Evolutionary conservation across 768 basidiomycete genomes (phyloP).

Genomic region (Cyclocybe cylindracea): DNA sequence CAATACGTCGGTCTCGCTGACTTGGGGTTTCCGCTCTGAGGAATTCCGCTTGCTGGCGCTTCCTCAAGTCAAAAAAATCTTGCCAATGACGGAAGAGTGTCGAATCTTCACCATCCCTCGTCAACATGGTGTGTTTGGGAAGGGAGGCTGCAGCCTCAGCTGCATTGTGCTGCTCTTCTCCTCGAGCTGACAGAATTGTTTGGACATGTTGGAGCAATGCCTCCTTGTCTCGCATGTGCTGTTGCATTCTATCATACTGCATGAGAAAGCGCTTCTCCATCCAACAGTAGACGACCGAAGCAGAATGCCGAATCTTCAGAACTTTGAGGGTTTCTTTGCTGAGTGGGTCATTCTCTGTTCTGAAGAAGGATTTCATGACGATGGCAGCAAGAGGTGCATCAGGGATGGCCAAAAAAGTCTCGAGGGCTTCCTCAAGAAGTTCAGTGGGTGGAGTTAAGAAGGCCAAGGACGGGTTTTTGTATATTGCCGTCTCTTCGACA

Average conservation of each 20-base stretch:
- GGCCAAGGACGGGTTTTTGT: background rate
- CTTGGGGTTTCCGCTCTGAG: background rate
- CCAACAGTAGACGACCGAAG: background rate
- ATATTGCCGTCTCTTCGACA: slow-evolving; percentile 1
- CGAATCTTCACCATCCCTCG: background rate
- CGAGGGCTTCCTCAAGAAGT: slow-evolving; percentile 8
- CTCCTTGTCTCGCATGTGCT: background rate
- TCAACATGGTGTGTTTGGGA: slow-evolving; percentile 8
- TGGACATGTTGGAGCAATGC: too few relatives aligned
- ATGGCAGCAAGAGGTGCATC: background rate
- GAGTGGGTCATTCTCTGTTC: background rate
- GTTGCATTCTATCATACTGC: background rate
- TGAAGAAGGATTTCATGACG: slow-evolving; percentile 1
- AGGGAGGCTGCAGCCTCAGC: background rate
- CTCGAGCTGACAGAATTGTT: too few relatives aligned
- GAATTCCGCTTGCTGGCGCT: slow-evolving; percentile 2
- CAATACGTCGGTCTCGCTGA: background rate
- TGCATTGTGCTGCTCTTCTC: background rate
- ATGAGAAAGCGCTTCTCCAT: background rate
- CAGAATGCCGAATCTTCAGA: background rate
- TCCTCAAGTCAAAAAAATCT: slow-evolving; percentile 6
- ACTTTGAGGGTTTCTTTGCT: background rate
- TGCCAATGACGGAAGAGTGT: slow-evolving; percentile 1
- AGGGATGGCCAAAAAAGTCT: background rate
- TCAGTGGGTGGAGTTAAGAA: slow-evolving; percentile 6